Evolutionary conservation across 169 alveolate genomes (phyloP).

Genomic region (Plasmodium fragile): DNA sequence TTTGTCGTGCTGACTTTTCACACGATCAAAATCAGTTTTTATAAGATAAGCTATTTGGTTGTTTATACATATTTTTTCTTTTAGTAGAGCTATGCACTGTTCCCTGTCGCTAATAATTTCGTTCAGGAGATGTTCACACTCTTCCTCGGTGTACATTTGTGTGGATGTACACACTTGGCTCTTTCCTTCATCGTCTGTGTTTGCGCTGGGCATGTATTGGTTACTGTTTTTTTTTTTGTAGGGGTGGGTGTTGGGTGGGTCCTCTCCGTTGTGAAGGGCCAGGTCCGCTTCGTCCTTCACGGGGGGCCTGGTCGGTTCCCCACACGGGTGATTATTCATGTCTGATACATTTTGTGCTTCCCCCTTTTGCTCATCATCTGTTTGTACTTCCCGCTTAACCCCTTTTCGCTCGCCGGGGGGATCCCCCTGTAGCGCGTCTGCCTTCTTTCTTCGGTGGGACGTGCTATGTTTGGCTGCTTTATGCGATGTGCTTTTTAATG

Average conservation of each 20-base stretch:
- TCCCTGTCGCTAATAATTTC: conserved; percentile 72
- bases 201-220: neutral
- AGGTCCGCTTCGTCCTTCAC: neutral
- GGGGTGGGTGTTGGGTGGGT: neutral
- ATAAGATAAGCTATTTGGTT: conserved; percentile 83
- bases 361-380: neutral
- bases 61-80: conserved; percentile 84
- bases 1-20: conserved; percentile 81
- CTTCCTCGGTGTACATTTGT: conserved; percentile 12
- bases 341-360: neutral
- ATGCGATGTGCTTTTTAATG: neutral
- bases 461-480: neutral
- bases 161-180: neutral
- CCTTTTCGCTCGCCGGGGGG: neutral
- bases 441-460: neutral
- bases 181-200: neutral
- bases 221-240: neutral
- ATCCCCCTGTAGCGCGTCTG: neutral
- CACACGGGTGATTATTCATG: neutral
- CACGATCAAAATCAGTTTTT: conserved; percentile 81
- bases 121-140: conserved; percentile 14
- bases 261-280: neutral
- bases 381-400: neutral
- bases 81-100: conserved; percentile 78
- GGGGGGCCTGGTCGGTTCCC: neutral